Evolutionary conservation across 2,329 filamentous ascomycete species (phyloP).

Genomic region (Trichoderma afroharzianum): DNA sequence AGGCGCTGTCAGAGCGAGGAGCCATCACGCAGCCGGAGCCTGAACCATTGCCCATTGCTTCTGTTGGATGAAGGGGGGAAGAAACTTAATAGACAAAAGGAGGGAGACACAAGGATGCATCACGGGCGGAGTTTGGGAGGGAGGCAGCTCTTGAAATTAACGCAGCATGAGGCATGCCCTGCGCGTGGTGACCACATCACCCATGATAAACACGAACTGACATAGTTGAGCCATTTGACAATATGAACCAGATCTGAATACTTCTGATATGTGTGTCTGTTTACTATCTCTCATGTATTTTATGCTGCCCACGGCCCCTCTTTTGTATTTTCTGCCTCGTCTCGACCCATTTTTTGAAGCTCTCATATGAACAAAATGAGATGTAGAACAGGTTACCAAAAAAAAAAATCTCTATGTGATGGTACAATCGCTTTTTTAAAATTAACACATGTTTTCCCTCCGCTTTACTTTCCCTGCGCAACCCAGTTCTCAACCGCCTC

Average conservation of each 20-base stretch:
- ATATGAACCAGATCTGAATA: neutral
- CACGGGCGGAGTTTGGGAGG: neutral
- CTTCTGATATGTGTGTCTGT: neutral
- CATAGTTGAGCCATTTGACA: neutral
- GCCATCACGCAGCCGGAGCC: constrained; percentile 22
- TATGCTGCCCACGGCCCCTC: neutral
- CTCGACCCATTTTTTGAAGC: neutral
- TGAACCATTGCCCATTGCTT: constrained; percentile 26
- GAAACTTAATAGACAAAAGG: neutral
- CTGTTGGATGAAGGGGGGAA: constrained; percentile 17
- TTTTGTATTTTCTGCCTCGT: neutral
- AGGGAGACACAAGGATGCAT: neutral
- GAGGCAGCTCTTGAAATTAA: neutral
- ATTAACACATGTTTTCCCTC: neutral
- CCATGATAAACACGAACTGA: neutral
- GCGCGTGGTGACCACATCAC: neutral
- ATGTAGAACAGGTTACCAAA: constrained; percentile 19
- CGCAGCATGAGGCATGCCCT: neutral
- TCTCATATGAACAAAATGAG: constrained; percentile 4
- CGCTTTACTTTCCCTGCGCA: constrained; percentile 81
- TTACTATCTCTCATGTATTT: neutral
- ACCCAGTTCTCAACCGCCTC: constrained; percentile 85
- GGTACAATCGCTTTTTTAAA: constrained; percentile 32
- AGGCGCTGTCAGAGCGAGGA: constrained; percentile 35
- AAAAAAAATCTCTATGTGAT: constrained; percentile 38